Evolutionary conservation across 2,329 filamentous ascomycete genomes (phyloP), one percentile per base, ranked within the genome.

Genomic region (Penicillium concentricum): DNA sequence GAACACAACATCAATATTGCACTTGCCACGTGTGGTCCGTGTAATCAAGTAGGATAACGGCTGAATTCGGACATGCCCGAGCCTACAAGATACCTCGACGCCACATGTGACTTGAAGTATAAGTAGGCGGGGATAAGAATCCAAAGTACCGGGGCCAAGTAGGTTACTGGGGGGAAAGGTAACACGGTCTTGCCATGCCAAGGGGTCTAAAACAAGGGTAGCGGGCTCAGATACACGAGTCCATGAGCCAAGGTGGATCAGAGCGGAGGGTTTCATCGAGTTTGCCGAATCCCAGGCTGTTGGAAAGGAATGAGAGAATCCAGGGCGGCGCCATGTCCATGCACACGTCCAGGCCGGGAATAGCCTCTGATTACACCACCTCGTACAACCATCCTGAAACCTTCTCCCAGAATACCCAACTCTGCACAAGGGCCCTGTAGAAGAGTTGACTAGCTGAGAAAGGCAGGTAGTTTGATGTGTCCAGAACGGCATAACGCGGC

Each of bases 401-500:
- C 45, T 53, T 50, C 39, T 35, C 35, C 41, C 8, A 22, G 12
- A 41, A 28, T 55, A 38, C 6, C 13, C 44, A 48, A 45, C 9
- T 46, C 9, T 46, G 35, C 32, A 42, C 8, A 28, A 32, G 24
- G 26, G 34, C 32, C 20, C 41, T 15, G 7, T 34, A 18, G 24
- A 35, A 41, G n/a, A 22, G 22, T 48, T 7, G 52, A 13, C 38
- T 51, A 59, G 48, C 59, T 47, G 56, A 61, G 34, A 43, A 48
- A 30, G 15, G n/a, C 16, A 51, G 46, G 43, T 35, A 18, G 4
- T 9, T 45, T 45, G 18, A 26, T 16, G 51, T 39, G 48, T 28
- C 22, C 15, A 47, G 43, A 38, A 22, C 44, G 16, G 8, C 24
- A 56, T 60, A 54, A 63, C 51, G 58, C 47, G 52, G 53, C 54